phyloP scores from a whole-genome alignment of 768 basidiomycete species.

The Podaxis sp. region DNA sequence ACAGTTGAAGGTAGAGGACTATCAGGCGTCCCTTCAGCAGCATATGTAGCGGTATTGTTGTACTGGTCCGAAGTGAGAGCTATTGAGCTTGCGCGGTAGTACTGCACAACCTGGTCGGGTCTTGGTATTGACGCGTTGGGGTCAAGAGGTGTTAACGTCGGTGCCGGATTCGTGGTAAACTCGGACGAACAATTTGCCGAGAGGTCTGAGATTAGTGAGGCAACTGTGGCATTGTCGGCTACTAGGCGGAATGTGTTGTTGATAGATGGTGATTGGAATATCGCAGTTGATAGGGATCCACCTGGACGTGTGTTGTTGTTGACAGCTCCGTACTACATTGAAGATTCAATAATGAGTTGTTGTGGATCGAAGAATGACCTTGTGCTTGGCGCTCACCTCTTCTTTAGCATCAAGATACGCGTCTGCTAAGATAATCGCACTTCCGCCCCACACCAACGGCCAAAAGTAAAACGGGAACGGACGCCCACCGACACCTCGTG shows the following conservation, averaged over 20 bases:
- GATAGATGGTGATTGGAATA: slow-evolving; percentile 32
- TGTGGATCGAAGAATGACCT: neutral
- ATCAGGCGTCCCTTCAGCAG: slow-evolving; percentile 13
- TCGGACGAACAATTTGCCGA: slow-evolving; percentile 37
- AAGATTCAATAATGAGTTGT: neutral
- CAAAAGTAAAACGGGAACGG: slow-evolving; percentile 62
- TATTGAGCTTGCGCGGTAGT: slow-evolving; percentile 54
- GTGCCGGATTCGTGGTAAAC: slow-evolving; percentile 25
- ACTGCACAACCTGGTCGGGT: slow-evolving; percentile 51
- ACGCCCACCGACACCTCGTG: slow-evolving; percentile 39
- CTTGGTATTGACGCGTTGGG: slow-evolving; percentile 17
- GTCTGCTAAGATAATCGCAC: slow-evolving; percentile 13
- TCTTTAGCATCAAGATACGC: neutral
- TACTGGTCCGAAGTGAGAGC: slow-evolving; percentile 55
- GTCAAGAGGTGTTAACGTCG: slow-evolving; percentile 25
- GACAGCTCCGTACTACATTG: slow-evolving; percentile 36
- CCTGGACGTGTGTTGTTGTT: slow-evolving; percentile 42
- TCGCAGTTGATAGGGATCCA: slow-evolving; percentile 34
- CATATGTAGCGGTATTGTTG: slow-evolving; percentile 49
- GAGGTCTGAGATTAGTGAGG: slow-evolving; percentile 34
- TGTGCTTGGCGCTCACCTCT: neutral
- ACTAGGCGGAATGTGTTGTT: slow-evolving; percentile 38
- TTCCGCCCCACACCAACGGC: slow-evolving; percentile 46
- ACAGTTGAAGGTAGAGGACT: slow-evolving; percentile 11
- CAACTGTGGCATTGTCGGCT: slow-evolving; percentile 39